phyloP scores from a whole-genome alignment of 768 basidiomycete species.

The Boletus speciosus region DNA sequence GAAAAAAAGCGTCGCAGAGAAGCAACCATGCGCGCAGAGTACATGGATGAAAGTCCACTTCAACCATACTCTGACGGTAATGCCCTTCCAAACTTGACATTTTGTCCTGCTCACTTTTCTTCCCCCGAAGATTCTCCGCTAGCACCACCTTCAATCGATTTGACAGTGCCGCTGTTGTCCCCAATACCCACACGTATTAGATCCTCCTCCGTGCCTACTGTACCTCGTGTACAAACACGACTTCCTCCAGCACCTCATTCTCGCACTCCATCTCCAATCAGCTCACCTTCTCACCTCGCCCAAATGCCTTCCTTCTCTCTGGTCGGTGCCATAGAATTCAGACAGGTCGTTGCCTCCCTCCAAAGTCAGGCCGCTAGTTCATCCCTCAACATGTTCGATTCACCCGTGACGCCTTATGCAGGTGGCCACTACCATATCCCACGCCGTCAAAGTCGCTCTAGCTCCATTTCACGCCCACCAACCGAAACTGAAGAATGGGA shows the following conservation, averaged over 20 bases:
- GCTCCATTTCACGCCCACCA: constrained; percentile 27
- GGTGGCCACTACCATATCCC: constrained; percentile 68
- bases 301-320: constrained; percentile 86
- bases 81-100: constrained; percentile 30
- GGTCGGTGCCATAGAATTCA: constrained; percentile 93
- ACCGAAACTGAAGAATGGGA: constrained; percentile 50
- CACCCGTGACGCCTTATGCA: constrained; percentile 63
- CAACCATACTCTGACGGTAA: constrained; percentile 64
- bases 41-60: constrained; percentile 41
- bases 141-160: background rate
- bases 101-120: constrained; percentile 3
- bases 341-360: constrained; percentile 82
- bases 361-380: constrained; percentile 61
- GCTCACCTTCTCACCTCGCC: constrained; percentile 34
- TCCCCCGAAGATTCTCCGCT: constrained; percentile 9
- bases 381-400: constrained; percentile 63
- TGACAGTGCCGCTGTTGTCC: constrained; percentile 23
- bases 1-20: constrained; percentile 48
- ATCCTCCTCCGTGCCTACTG: constrained; percentile 33
- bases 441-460: constrained; percentile 26
- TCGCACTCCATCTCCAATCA: constrained; percentile 50
- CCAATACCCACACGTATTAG: constrained; percentile 39
- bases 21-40: constrained; percentile 56
- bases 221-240: constrained; percentile 40
- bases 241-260: constrained; percentile 39